These are phyloP conservation scores for Saccharomycopsis fermentans DNA, from an alignment of 805 yeast genomes.

Conservation along the genomic window DNA sequence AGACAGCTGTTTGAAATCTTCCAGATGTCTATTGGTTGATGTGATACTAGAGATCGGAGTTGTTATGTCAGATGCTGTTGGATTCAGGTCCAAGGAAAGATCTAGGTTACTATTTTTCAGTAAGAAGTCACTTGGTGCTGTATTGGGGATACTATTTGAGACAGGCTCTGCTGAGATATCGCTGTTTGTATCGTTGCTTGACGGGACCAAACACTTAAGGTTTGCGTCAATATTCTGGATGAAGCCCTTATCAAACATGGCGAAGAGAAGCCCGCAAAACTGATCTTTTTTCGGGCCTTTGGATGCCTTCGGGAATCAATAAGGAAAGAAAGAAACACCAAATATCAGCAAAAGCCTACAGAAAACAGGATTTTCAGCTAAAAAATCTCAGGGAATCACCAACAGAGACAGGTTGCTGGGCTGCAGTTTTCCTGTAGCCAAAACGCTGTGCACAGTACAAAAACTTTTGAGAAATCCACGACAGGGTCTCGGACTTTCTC, in stretches of 20 bases:
- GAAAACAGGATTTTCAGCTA: too few relatives aligned
- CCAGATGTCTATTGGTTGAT: not conserved
- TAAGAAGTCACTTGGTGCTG: not conserved
- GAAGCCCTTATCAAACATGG: not conserved
- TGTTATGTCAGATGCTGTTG: not conserved
- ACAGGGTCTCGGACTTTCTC: too few relatives aligned
- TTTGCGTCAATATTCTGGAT: slow-evolving; percentile 1
- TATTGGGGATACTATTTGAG: not conserved
- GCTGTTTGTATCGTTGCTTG: not conserved
- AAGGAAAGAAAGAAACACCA: too few relatives aligned
- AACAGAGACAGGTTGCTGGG: too few relatives aligned
- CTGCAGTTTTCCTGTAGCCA: too few relatives aligned
- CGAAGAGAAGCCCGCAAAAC: not conserved
- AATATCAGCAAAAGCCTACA: too few relatives aligned
- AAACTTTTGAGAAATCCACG: too few relatives aligned
- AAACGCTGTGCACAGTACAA: too few relatives aligned
- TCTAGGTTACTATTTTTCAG: not conserved
- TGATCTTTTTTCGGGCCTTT: too few relatives aligned
- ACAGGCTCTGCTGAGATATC: not conserved
- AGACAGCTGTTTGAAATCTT: not conserved
- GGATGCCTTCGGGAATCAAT: too few relatives aligned
- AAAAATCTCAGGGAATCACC: too few relatives aligned
- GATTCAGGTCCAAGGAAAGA: not conserved
- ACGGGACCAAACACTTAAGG: not conserved
- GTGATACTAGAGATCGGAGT: not conserved